A percentile compares a stretch with the other conserved stretches of the same genome.
These are phyloP conservation scores for Rhodotorula sp. DNA, from an alignment of 1,284 basidiomycete species.

Conservation along the genomic window DNA sequence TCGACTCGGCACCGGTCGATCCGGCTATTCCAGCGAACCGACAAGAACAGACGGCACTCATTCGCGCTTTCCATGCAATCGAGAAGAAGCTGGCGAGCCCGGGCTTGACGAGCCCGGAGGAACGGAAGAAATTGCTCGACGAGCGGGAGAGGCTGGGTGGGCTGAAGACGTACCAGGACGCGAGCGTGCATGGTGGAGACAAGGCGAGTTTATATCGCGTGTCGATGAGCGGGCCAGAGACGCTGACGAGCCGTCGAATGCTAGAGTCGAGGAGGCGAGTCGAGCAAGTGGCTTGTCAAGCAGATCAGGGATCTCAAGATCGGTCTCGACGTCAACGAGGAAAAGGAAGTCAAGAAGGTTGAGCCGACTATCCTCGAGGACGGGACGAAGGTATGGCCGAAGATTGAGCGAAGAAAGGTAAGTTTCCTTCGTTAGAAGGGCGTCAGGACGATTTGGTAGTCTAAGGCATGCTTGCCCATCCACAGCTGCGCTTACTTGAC, in stretches of 20 bases:
- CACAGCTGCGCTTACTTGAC: constrained; percentile 48
- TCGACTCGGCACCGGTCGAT: neutral
- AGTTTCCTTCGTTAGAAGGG: neutral
- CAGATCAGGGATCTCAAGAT: constrained; percentile 40
- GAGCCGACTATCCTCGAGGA: constrained; percentile 29
- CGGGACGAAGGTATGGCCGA: constrained; percentile 38
- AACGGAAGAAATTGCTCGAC: constrained; percentile 26
- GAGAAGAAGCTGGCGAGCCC: constrained; percentile 42
- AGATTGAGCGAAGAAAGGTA: constrained; percentile 31
- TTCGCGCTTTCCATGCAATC: constrained; percentile 43
- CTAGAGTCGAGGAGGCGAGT: constrained; percentile 41
- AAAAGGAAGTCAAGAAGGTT: constrained; percentile 18
- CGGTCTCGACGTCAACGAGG: constrained; percentile 25
- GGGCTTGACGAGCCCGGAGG: constrained; percentile 27
- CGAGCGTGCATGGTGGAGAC: constrained; percentile 42
- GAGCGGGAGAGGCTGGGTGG: constrained; percentile 43
- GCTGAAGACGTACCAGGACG: constrained; percentile 44
- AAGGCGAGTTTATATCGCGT: neutral
- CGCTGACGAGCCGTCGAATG: neutral
- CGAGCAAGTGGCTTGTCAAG: constrained; percentile 44
- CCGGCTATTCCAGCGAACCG: constrained; percentile 6
- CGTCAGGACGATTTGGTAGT: no score
- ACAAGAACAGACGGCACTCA: constrained; percentile 29
- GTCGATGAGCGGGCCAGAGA: no score
- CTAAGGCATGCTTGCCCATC: no score